Conservation (phyloP, 192 early-diverging fungal genomes). For the Umbelopsis sp. region DNA sequence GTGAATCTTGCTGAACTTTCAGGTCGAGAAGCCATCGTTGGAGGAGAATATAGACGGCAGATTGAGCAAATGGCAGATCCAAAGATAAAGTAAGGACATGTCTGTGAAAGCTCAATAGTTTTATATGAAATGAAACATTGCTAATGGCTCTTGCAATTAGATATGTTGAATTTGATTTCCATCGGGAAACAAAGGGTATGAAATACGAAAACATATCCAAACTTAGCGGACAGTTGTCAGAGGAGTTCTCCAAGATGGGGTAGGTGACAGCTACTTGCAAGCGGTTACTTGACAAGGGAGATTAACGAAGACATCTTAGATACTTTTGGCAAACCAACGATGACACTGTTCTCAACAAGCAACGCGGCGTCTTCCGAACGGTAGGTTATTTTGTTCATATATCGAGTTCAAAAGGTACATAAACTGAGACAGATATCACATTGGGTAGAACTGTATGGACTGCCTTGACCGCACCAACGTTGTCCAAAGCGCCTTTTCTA, state of each 20-base stretch:
- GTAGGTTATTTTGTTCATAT: conserved; percentile 20
- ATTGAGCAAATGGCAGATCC: conserved; percentile 52
- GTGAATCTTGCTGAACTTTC: conserved; percentile 70
- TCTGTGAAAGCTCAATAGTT: neutral
- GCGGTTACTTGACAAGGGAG: no score
- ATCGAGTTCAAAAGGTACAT: neutral
- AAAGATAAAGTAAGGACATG: conserved; percentile 45
- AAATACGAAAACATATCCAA: conserved; percentile 85
- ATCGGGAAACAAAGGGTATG: conserved; percentile 90
- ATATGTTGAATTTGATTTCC: conserved; percentile 95
- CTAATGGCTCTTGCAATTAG: conserved; percentile 26
- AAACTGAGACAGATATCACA: neutral
- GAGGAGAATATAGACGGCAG: conserved; percentile 59
- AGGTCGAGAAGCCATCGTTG: conserved; percentile 69
- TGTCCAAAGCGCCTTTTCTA: conserved; percentile 67
- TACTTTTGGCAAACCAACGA: conserved; percentile 39
- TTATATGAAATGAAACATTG: neutral
- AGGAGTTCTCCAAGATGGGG: conserved; percentile 66
- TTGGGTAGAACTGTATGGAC: conserved; percentile 89
- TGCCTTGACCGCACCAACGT: conserved; percentile 98
- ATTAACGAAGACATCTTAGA: conserved; percentile 19
- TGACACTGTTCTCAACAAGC: conserved; percentile 15
- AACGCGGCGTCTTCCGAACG: conserved; percentile 49
- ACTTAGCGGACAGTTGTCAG: conserved; percentile 67
- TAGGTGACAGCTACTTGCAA: conserved; percentile 45